Evolutionary conservation across 2,329 filamentous ascomycete species (phyloP), one percentile per base, ranked within the genome.

Genomic region (Claviceps sp.): DNA sequence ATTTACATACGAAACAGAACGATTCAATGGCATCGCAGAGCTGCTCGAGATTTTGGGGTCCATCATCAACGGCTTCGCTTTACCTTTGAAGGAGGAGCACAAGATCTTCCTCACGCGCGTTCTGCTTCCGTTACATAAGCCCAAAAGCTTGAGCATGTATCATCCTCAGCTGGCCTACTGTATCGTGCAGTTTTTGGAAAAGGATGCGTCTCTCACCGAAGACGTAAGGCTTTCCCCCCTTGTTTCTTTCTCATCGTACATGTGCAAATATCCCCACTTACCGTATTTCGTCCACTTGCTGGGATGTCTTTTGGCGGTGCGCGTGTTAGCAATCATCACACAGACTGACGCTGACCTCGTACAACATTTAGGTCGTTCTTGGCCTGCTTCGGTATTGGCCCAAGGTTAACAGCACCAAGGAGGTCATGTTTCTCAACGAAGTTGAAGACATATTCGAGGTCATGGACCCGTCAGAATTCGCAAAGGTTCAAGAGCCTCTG

Each of bases 391-490:
- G 93, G 60, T 98, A 96, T 69, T 98, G 93, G 93, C 93, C 93
- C 47, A 98, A 98, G 75, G 89, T 95, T 61, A 98, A 98, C 72
- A 97, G 93, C 70, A 98, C 93, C 50, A 98, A 98, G 70, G 93
- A 98, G 70, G 93, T 98, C 64, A 98, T 98, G 93, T 98, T 94
- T 72, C 74, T 98, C 61, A 98, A 98, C 62, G 93, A 98, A 69
- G 91, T 98, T 38, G 93, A 98, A 68, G 93, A 98, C 65, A 98
- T 98, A 57, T 98, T 98, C 65, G 93, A 98, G 70, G 93, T 98
- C 47, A 98, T 98, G 93, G 93, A 98, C 64, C 93, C 93, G 19
- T 89, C 88, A 57, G 93, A 98, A 67, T 98, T 98, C 63, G 90
- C 90, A 60, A 98, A 98, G 73, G 93, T 98, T 41, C 93, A 98